Evolutionary conservation across 2,329 filamentous ascomycete species (phyloP).

Genomic region (Teratosphaeria destructans): DNA sequence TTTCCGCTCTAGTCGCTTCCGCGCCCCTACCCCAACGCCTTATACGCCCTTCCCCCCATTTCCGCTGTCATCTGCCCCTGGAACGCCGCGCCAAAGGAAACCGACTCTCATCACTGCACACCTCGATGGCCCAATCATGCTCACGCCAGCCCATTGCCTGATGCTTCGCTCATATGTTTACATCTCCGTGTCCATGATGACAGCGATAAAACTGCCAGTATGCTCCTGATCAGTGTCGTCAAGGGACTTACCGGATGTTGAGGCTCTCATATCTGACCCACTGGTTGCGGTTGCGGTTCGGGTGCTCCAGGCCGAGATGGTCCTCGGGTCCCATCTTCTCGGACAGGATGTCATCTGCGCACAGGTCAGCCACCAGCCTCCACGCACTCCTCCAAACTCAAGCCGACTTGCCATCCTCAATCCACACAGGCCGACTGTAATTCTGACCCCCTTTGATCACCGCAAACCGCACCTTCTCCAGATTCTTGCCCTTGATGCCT

Average conservation of each 20-base stretch:
- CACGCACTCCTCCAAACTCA: background rate
- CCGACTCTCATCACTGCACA: background rate
- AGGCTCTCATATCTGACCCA: conserved; percentile 53
- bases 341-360: conserved; percentile 35
- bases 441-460: conserved; percentile 53
- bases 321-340: conserved; percentile 34
- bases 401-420: conserved; percentile 67
- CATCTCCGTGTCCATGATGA: background rate
- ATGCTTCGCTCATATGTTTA: background rate
- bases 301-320: conserved; percentile 47
- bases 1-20: background rate
- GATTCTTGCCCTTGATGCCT: conserved; percentile 92
- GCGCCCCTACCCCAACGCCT: background rate
- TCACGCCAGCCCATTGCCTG: background rate
- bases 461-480: conserved; percentile 97
- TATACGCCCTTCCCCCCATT: background rate
- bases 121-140: background rate
- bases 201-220: background rate
- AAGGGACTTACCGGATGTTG: conserved; percentile 44
- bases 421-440: conserved; percentile 69
- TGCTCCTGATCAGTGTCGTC: background rate
- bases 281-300: conserved; percentile 50
- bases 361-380: background rate
- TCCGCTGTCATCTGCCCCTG: background rate
- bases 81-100: background rate